Evolutionary conservation across 2,329 filamentous ascomycete genomes (phyloP).

Genomic region (Bipolaris zeicola): DNA sequence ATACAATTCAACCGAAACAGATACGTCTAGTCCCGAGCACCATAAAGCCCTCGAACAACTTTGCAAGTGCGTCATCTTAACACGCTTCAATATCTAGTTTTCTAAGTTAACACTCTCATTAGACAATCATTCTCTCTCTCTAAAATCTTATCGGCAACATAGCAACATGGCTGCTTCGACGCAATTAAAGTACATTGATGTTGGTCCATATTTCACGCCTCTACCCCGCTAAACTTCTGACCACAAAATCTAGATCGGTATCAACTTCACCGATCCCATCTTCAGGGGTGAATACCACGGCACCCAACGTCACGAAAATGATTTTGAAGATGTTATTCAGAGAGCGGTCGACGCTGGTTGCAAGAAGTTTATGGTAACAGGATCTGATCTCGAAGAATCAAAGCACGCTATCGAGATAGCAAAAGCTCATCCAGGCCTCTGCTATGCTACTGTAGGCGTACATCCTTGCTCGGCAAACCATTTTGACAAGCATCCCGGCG

Average conservation of each 20-base stretch:
- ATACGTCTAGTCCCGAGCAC: background rate
- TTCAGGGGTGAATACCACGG: conserved; percentile 86
- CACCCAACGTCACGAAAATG: conserved; percentile 73
- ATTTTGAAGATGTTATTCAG: conserved; percentile 76
- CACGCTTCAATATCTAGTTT: background rate
- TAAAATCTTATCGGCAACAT: background rate
- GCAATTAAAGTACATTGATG: conserved; percentile 50
- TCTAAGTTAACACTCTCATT: background rate
- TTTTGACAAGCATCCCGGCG: conserved; percentile 70
- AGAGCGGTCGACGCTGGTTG: conserved; percentile 80
- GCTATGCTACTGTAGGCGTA: conserved; percentile 90
- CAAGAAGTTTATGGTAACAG: conserved; percentile 89
- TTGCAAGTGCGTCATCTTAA: conserved; percentile 19
- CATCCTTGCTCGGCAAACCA: conserved; percentile 87
- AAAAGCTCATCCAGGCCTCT: conserved; percentile 73
- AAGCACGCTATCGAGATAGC: conserved; percentile 75
- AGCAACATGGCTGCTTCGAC: conserved; percentile 8
- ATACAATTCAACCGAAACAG: background rate
- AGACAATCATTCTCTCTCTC: background rate
- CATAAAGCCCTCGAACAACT: conserved; percentile 4
- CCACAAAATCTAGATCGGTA: conserved; percentile 68
- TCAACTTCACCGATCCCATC: conserved; percentile 93
- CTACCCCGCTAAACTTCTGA: conserved; percentile 16
- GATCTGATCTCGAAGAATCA: conserved; percentile 82
- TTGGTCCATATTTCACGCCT: conserved; percentile 41